Evolutionary conservation across 495 filamentous ascomycete genomes (phyloP), one percentile per base, ranked within the genome.

Genomic region (Penicillium macrosclerotiorum): DNA sequence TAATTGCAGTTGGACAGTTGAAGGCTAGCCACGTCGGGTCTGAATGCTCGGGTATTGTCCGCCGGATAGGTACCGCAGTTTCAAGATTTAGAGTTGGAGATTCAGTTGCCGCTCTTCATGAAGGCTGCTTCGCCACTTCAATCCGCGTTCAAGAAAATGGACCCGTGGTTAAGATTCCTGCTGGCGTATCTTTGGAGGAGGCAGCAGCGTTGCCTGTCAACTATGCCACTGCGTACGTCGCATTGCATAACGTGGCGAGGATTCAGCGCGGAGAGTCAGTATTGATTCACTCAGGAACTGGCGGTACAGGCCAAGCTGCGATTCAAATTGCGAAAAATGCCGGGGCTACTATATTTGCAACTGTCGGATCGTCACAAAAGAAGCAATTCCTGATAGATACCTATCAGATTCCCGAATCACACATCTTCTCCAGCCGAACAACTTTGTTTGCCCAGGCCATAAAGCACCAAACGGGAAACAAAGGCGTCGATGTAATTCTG

Each of bases 401-500:
- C 14, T 45, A 25, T 16, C 11, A 17, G 3, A 35, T 45, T 27
- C 42, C 30, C 2, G 31, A 36, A 18, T 19, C 34, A 7, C 19
- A 45, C 20, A 35, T 45, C 14, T 34, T 45, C 13, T 35, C 16
- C 4, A 45, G 42, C n/a, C 30, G 42, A 3, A 20, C 34, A 19
- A 1, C 18, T 12, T 25, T 5, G 12, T 45, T 45, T 24, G 11
- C 31, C 8, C 4, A 17, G 7, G 19, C n/a, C 19, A 27, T 45
- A 7, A 35, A n/a, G n/a, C n/a, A n/a, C n/a, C n/a, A n/a, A n/a
- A n/a, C n/a, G n/a, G n/a, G n/a, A n/a, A n/a, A n/a, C n/a, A n/a
- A 13, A 17, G 19, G 42, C 0, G 31, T 45, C 1, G 42, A 45
- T n/a, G 31, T 45, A 3, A 32, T 45, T 9, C 20, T 65, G 16